Evolutionary conservation across 2,329 filamentous ascomycete species (phyloP).

Genomic region (Zymoseptoria pseudotritici): DNA sequence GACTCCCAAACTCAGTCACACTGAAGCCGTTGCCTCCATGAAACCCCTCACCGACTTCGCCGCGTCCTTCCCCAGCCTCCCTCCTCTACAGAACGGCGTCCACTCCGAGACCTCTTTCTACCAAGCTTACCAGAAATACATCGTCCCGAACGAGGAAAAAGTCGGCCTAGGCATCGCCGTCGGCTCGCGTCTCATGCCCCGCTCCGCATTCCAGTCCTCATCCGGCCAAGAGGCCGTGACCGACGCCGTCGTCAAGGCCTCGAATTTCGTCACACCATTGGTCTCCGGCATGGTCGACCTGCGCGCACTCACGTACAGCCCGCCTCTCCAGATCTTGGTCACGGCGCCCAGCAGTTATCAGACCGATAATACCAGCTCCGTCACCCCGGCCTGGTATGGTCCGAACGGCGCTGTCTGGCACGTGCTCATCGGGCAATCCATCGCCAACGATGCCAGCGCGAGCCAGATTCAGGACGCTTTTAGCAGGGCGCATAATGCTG

Average conservation of each 20-base stretch:
- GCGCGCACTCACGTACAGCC: slow-evolving; percentile 5
- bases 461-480: slow-evolving; percentile 7
- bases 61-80: neutral
- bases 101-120: slow-evolving; percentile 8
- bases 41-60: slow-evolving; percentile 5
- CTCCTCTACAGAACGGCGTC: slow-evolving; percentile 6
- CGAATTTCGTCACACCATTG: slow-evolving; percentile 1
- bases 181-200: slow-evolving; percentile 12
- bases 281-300: neutral
- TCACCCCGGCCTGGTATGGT: slow-evolving; percentile 15
- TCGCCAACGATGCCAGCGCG: slow-evolving; percentile 9
- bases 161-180: slow-evolving; percentile 14
- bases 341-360: slow-evolving; percentile 14
- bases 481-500: slow-evolving; percentile 6
- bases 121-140: slow-evolving; percentile 12
- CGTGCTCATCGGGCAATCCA: slow-evolving; percentile 3
- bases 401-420: slow-evolving; percentile 7
- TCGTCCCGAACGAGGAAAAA: slow-evolving; percentile 13
- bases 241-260: slow-evolving; percentile 3
- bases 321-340: slow-evolving; percentile 13
- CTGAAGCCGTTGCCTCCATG: slow-evolving; percentile 1
- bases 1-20: slow-evolving; percentile 2
- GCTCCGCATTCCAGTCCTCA: slow-evolving; percentile 2
- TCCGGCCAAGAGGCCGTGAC: slow-evolving; percentile 5
- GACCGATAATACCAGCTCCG: slow-evolving; percentile 10